Conservation (phyloP, 1,139 yeast genomes). For the Diutina catenulata region DNA sequence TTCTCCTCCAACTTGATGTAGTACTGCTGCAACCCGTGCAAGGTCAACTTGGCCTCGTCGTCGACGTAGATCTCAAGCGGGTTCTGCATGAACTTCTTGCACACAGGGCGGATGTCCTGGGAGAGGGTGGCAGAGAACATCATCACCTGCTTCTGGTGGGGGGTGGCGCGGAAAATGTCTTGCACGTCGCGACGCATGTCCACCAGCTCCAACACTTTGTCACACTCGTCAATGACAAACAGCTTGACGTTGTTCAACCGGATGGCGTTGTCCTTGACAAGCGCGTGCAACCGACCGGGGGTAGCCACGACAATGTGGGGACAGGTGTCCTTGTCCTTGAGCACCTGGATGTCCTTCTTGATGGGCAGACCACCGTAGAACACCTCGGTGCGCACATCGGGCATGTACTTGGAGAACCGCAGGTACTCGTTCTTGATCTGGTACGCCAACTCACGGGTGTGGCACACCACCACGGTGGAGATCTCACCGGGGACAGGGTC, state of each 20-base stretch:
- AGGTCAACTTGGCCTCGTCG: slow-evolving; percentile 93
- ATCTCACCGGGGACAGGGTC: slow-evolving; percentile 98
- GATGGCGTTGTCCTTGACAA: slow-evolving; percentile 82
- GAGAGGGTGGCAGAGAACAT: slow-evolving; percentile 97
- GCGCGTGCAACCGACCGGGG: slow-evolving; percentile 94
- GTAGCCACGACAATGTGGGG: slow-evolving; percentile 98
- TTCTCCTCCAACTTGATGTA: slow-evolving; percentile 80
- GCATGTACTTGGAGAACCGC: slow-evolving; percentile 97
- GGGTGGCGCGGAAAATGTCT: slow-evolving; percentile 94
- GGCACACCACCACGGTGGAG: slow-evolving; percentile 88
- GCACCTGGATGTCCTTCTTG: slow-evolving; percentile 72
- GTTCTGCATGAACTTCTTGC: slow-evolving; percentile 96
- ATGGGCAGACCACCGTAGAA: slow-evolving; percentile 95
- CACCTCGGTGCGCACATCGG: slow-evolving; percentile 93
- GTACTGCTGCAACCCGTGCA: slow-evolving; percentile 97
- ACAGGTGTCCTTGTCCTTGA: slow-evolving; percentile 86
- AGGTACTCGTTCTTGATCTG: slow-evolving; percentile 97
- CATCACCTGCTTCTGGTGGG: slow-evolving; percentile 98
- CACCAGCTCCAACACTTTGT: slow-evolving; percentile 83
- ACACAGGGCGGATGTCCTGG: slow-evolving; percentile 89
- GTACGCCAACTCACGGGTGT: slow-evolving; percentile 97
- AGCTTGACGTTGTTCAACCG: slow-evolving; percentile 86
- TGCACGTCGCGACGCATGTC: slow-evolving; percentile 99
- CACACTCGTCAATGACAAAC: slow-evolving; percentile 97
- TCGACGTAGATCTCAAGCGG: slow-evolving; percentile 97